Conservation (phyloP, 805 yeast species). For the Blastobotrys robertii region DNA sequence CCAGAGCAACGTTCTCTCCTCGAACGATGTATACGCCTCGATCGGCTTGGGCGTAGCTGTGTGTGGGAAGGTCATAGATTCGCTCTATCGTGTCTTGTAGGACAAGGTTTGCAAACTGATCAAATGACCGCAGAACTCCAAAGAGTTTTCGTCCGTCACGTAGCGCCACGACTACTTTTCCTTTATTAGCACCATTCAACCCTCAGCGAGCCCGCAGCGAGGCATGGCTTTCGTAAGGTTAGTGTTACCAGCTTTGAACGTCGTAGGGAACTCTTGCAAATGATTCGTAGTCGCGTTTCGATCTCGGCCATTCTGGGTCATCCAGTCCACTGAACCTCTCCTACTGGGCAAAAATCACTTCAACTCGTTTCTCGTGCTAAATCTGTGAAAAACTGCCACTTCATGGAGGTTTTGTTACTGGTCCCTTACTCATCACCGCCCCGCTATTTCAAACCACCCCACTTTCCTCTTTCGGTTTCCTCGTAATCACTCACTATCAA, state of each 20-base stretch:
- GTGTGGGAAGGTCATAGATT: conserved; percentile 40
- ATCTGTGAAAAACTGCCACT: too few species aligned
- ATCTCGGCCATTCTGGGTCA: too few species aligned
- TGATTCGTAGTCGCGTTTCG: too few species aligned
- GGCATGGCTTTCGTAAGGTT: too few species aligned
- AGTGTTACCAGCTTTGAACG: too few species aligned
- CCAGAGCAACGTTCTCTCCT: conserved; percentile 90
- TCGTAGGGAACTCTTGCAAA: too few species aligned
- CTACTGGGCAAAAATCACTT: neutral
- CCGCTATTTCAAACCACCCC: too few species aligned
- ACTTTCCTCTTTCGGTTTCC: too few species aligned
- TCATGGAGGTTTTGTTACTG: too few species aligned
- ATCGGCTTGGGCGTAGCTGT: conserved; percentile 60
- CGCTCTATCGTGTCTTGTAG: conserved; percentile 87
- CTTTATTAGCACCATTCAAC: conserved; percentile 23
- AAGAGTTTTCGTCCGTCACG: conserved; percentile 84
- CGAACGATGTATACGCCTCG: conserved; percentile 82
- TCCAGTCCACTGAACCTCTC: too few species aligned
- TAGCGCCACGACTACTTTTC: conserved; percentile 67
- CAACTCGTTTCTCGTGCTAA: too few species aligned
- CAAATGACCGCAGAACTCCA: conserved; percentile 90
- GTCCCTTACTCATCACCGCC: neutral
- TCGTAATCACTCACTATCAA: conserved; percentile 27
- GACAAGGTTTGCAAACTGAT: conserved; percentile 88
- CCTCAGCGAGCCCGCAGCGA: too few species aligned